Conservation (phyloP, 1,139 yeast species). For the Suhomyces ambrosiae region DNA sequence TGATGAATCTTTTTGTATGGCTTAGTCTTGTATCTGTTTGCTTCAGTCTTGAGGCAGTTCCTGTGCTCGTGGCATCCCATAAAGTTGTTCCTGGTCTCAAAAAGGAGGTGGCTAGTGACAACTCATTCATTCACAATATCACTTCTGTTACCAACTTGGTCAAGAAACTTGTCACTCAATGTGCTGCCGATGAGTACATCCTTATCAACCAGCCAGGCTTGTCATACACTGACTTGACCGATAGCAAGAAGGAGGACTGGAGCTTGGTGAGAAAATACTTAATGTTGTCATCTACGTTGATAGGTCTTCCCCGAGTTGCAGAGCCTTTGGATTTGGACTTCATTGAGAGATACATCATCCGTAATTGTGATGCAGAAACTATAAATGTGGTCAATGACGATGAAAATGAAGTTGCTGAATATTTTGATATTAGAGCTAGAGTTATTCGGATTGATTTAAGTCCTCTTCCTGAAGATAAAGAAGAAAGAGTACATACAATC, state of each 20-base stretch:
- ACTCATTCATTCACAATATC: constrained; percentile 22
- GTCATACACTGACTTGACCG: constrained; percentile 55
- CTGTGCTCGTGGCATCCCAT: constrained; percentile 47
- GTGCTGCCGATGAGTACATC: constrained; percentile 71
- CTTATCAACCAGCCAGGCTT: constrained; percentile 74
- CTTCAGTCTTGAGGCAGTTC: constrained; percentile 26
- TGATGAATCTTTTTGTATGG: constrained; percentile 1
- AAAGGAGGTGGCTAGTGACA: constrained; percentile 27
- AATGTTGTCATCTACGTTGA: constrained; percentile 61
- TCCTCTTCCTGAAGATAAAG: constrained; percentile 42
- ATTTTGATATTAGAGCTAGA: constrained; percentile 63
- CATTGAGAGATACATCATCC: constrained; percentile 43
- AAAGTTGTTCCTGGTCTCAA: constrained; percentile 42
- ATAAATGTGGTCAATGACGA: constrained; percentile 40
- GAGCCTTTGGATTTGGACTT: constrained; percentile 49
- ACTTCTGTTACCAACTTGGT: constrained; percentile 46
- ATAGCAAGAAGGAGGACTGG: constrained; percentile 45
- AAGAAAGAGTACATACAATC: constrained; percentile 25
- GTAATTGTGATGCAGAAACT: constrained; percentile 52
- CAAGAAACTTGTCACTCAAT: constrained; percentile 54
- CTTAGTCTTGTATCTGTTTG: constrained; percentile 2
- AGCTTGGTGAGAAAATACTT: constrained; percentile 56
- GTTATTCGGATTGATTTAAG: constrained; percentile 59
- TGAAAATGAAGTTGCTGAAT: constrained; percentile 43
- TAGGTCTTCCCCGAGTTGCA: constrained; percentile 58